Base-by-base conservation (phyloP, 805 yeast genomes). In the Candida verbasci region DNA sequence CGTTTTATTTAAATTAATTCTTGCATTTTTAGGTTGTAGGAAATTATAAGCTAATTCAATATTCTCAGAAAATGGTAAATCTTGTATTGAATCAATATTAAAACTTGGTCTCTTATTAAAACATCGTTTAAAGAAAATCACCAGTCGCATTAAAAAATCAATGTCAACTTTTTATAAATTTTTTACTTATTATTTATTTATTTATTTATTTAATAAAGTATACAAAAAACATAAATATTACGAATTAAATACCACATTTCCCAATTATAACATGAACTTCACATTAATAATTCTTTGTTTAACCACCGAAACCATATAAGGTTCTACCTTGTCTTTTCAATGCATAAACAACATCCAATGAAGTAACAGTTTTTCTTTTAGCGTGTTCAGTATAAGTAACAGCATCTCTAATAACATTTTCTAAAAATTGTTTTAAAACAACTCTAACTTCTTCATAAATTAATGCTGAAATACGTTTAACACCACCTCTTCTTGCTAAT, bases 401-500 rank as follows among this genome's bases (percentile, higher is more conserved):
- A 59, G 98, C 97, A 60, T 93, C 97, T 80, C 97, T 87, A 74
- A 91, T 91, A 55, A 93, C 96, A 63, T 86, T 82, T 74, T 87
- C 96, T 66, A 91, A 80, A 84, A 91, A 91, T 41, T 95, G 77
- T 76, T 89, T 89, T 53, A 91, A 78, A 53, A 93, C 97, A 55
- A 84, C 89, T 79, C 98, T 88, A 63, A 93, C 96, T 77, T 91
- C 97, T 75, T 91, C 98, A 78, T 91, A 91, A 69, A 91, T 91
- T 66, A 89, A 77, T 69, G 96, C 97, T 48, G 97, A 91, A 62
- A 91, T 91, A 86, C 98, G 96, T 84, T 91, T 91, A 65, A 91
- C 98, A 89, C 98, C 98, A 77, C 98, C 98, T 86, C 98, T 88
- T 83, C 98, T 91, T 37, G 98, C 98, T 61, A 91, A 84, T 86